These are phyloP conservation scores for Boletus sp. DNA, from an alignment of 768 basidiomycete species.

Conservation along the genomic window DNA sequence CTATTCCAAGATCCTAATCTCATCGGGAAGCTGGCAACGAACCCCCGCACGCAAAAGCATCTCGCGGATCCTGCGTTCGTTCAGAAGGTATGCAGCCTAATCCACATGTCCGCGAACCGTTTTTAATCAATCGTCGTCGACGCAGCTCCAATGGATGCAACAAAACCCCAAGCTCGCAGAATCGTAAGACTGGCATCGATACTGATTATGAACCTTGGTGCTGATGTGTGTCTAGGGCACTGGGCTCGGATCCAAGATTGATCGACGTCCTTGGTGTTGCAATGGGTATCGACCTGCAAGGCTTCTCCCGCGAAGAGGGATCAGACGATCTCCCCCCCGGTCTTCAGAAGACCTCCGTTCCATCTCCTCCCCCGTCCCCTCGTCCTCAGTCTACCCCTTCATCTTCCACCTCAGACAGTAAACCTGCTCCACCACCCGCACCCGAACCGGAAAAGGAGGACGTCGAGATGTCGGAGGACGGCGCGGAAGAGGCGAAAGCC, in stretches of 20 bases:
- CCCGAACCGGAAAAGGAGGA: slow-evolving; percentile 51
- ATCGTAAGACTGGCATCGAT: slow-evolving; percentile 35
- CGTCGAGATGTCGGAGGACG: slow-evolving; percentile 64
- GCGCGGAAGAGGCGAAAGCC: slow-evolving; percentile 65
- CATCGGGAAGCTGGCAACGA: slow-evolving; percentile 77
- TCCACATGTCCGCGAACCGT: background rate
- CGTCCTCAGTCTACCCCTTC: slow-evolving; percentile 36
- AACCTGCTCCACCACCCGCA: slow-evolving; percentile 39
- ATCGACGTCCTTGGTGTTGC: slow-evolving; percentile 89
- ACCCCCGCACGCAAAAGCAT: slow-evolving; percentile 83
- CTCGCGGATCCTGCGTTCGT: slow-evolving; percentile 83
- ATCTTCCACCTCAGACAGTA: slow-evolving; percentile 40
- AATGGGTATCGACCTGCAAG: slow-evolving; percentile 92
- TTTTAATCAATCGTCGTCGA: background rate
- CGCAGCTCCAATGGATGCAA: slow-evolving; percentile 64
- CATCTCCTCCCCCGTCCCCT: slow-evolving; percentile 24
- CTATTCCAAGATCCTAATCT: slow-evolving; percentile 85
- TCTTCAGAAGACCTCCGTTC: slow-evolving; percentile 31
- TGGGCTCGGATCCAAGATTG: slow-evolving; percentile 82
- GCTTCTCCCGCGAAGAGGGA: slow-evolving; percentile 79
- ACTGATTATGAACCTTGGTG: background rate
- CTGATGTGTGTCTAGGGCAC: slow-evolving; percentile 39
- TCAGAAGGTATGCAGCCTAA: slow-evolving; percentile 47
- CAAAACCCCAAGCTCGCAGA: slow-evolving; percentile 65
- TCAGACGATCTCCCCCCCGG: slow-evolving; percentile 77